A percentile compares a stretch with the other conserved stretches of the same genome.
Conservation (phyloP, 1,284 basidiomycete species). For the Peniophora sp. region DNA sequence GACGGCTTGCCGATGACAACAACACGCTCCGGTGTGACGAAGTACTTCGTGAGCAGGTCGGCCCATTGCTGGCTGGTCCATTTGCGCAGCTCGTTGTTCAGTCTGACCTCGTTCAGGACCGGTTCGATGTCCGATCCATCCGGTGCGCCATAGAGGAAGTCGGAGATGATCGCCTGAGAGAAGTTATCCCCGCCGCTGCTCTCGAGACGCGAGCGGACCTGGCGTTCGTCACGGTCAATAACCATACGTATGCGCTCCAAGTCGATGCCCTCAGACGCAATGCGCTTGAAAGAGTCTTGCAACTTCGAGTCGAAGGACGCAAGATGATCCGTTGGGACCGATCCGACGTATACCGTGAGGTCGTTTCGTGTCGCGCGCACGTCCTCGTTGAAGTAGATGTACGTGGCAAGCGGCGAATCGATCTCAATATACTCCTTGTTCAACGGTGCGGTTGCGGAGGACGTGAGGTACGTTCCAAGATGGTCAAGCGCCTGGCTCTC, state of each 20-base stretch:
- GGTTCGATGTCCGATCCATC: constrained; percentile 77
- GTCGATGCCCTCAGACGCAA: constrained; percentile 77
- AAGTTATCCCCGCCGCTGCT: constrained; percentile 73
- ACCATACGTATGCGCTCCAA: constrained; percentile 90
- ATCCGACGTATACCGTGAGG: constrained; percentile 74
- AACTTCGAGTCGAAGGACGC: constrained; percentile 68
- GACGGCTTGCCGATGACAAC: constrained; percentile 87
- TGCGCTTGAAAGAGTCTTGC: constrained; percentile 61
- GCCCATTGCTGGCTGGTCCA: constrained; percentile 83
- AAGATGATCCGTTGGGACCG: constrained; percentile 79
- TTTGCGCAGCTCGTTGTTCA: constrained; percentile 57
- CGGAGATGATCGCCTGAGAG: constrained; percentile 66
- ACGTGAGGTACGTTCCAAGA: constrained; percentile 84
- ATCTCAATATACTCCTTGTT: constrained; percentile 94
- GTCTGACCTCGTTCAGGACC: constrained; percentile 75
- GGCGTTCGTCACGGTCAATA: constrained; percentile 82
- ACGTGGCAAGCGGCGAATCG: constrained; percentile 81
- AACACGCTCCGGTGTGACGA: constrained; percentile 62
- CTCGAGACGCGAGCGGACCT: constrained; percentile 72
- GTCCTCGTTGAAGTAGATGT: constrained; percentile 80
- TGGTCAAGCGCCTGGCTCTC: constrained; percentile 83
- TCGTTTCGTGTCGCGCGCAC: constrained; percentile 71
- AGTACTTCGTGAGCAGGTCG: constrained; percentile 73
- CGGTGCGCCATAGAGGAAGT: constrained; percentile 83
- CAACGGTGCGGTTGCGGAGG: constrained; percentile 82